A percentile compares a stretch with the other conserved stretches of the same genome.
Evolutionary conservation across 2,329 filamentous ascomycete genomes (phyloP).

Genomic region (Geosmithia putterillii): DNA sequence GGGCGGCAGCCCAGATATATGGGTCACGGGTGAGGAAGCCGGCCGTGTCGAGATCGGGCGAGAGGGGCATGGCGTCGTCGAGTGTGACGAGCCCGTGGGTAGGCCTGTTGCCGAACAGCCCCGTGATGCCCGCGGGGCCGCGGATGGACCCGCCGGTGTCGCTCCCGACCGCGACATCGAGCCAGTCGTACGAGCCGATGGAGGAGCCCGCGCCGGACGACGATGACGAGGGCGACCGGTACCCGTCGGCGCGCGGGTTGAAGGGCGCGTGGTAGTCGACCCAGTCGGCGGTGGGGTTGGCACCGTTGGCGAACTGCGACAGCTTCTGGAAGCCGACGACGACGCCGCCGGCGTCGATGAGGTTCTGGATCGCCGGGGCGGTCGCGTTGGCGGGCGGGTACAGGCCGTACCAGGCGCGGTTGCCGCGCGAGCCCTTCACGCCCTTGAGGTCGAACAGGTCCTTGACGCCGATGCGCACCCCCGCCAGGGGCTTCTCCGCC

Average conservation of each 20-base stretch:
- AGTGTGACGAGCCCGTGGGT: conserved; percentile 23
- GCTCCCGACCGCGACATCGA: conserved; percentile 10
- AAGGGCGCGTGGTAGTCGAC: conserved; percentile 13
- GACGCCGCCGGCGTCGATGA: conserved; percentile 45
- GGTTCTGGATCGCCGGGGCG: conserved; percentile 36
- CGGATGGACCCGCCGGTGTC: conserved; percentile 32
- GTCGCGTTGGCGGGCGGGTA: conserved; percentile 34
- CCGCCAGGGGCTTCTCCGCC: conserved; percentile 32
- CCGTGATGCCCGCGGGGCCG: conserved; percentile 24
- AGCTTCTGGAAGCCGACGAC: conserved; percentile 33
- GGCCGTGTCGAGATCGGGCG: conserved; percentile 26
- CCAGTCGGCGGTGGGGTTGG: conserved; percentile 32
- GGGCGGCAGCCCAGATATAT: conserved; percentile 17
- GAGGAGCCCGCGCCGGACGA: conserved; percentile 13
- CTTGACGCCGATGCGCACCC: conserved; percentile 44
- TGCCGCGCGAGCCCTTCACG: conserved; percentile 38
- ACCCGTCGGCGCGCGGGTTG: conserved; percentile 15
- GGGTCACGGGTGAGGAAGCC: conserved; percentile 27
- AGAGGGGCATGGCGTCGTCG: conserved; percentile 26
- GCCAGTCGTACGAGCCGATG: conserved; percentile 15
- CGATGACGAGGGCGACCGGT: conserved; percentile 10
- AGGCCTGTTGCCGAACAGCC: neutral
- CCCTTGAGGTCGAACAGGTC: conserved; percentile 46
- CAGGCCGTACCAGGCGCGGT: conserved; percentile 42
- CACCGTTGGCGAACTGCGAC: conserved; percentile 28